Evolutionary conservation across 495 filamentous ascomycete species (phyloP), one percentile per base, ranked within the genome.

Genomic region (Aspergillus bridgeri): DNA sequence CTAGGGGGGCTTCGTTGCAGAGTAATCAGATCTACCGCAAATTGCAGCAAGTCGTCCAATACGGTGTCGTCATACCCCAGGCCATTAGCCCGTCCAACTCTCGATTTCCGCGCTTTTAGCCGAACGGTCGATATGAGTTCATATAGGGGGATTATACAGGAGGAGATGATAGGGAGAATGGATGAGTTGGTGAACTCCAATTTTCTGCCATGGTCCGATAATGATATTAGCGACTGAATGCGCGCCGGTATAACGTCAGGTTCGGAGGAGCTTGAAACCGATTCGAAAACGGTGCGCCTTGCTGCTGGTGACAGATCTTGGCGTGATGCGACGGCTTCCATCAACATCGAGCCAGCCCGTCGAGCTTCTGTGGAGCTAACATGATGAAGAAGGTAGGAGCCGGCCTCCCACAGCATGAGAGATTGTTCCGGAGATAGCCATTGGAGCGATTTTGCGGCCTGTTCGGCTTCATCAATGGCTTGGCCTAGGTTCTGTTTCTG

Each of bases 1-100:
- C 81, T 79, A 42, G 91, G 88, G 25, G 86, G 81, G 57, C 86
- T 89, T 68, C 87, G 88, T 70, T 91, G 93, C 72, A 93, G 87
- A 61, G 88, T 92, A 71, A 94, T 86, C 57, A 94, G 75, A 64
- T 91, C 85, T n/a, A 85, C 84, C 24, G 89, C 79, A 48, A 91
- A 89, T 48, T 82, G 77, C 63, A 96, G 89, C 6, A 95, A 73
- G 54, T 84, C 80, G 45, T 78, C 78, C 42, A 96, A 74, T 61
- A 83, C 84, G 47, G 79, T 81, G 59, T 90, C 89, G 61, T 92
- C 89, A 48, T 73, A 65, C 13, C 47, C 65, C 11, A 70, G 58
- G 5, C 79, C 79, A 38, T 80, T 75, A 18, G 70, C 68, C 42
- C 70, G 71, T 21, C 75, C 66, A 0, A 72, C 65, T 59, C 84